Evolutionary conservation across 371 early-diverging fungal genomes (phyloP).

Genomic region (Mortierella sp.): DNA sequence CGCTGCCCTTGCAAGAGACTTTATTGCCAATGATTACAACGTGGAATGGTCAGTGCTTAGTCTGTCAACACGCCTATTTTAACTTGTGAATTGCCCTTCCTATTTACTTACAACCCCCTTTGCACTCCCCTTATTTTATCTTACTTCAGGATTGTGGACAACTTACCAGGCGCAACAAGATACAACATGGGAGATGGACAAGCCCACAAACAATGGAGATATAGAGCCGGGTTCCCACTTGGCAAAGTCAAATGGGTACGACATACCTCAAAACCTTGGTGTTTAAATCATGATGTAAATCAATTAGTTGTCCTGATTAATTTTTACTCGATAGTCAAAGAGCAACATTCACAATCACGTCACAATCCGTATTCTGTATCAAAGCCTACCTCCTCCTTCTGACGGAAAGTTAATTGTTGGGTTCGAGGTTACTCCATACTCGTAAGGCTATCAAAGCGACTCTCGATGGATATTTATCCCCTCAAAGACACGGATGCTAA

Average conservation of each 20-base stretch:
- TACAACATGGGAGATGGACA: conserved; percentile 42
- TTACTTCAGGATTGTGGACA: conserved; percentile 67
- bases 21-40: conserved; percentile 66
- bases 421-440: conserved; percentile 70
- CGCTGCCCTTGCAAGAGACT: conserved; percentile 59
- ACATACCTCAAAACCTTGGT: background rate
- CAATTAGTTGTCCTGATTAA: background rate
- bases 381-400: conserved; percentile 48
- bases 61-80: too few relatives aligned
- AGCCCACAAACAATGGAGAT: conserved; percentile 51
- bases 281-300: too few relatives aligned
- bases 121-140: background rate
- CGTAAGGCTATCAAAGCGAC: conserved; percentile 45
- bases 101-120: background rate
- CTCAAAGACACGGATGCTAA: background rate
- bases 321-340: conserved; percentile 23
- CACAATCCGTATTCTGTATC: conserved; percentile 65
- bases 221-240: conserved; percentile 66
- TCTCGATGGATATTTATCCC: background rate
- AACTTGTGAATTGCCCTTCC: background rate
- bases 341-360: conserved; percentile 72
- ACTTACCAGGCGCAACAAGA: conserved; percentile 70
- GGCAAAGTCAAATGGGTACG: conserved; percentile 57
- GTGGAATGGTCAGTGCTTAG: conserved; percentile 47
- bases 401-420: conserved; percentile 68